Percentiles rank a stretch among this genome's conserved stretches.
These are phyloP conservation scores for Phlebiopsis gigantea DNA, from an alignment of 768 basidiomycete genomes.

Conservation along the genomic window DNA sequence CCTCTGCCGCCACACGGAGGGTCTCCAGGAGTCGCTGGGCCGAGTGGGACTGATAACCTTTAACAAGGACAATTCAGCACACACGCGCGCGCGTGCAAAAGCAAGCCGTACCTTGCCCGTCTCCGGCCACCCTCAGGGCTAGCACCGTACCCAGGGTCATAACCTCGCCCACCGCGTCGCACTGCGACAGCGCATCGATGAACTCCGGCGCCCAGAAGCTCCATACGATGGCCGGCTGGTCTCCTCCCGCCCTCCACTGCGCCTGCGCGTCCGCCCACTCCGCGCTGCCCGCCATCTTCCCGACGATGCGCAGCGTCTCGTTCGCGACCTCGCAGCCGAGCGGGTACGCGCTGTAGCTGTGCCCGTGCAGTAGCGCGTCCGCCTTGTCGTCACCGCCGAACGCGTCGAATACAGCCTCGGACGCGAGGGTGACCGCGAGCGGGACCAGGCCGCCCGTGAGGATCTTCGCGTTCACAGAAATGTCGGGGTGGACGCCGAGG, in stretches of 20 bases:
- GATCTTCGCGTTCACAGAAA: conserved; percentile 89
- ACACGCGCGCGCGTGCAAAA: no score
- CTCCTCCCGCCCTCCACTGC: conserved; percentile 44
- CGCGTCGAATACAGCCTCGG: conserved; percentile 70
- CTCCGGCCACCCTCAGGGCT: conserved; percentile 65
- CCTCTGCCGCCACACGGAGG: conserved; percentile 33
- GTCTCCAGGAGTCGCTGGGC: conserved; percentile 57
- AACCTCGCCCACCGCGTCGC: conserved; percentile 56
- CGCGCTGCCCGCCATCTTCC: conserved; percentile 40
- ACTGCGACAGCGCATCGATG: conserved; percentile 53
- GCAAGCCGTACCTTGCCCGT: conserved; percentile 45
- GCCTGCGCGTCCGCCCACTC: conserved; percentile 55
- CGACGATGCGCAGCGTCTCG: conserved; percentile 65
- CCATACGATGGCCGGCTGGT: conserved; percentile 44
- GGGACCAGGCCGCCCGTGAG: conserved; percentile 92
- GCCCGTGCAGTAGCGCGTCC: conserved; percentile 89
- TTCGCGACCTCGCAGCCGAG: conserved; percentile 91
- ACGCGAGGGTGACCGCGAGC: conserved; percentile 79
- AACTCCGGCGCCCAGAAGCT: conserved; percentile 86
- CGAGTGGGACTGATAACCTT: conserved; percentile 52
- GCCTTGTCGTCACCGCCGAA: conserved; percentile 73
- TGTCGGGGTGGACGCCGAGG: conserved; percentile 75
- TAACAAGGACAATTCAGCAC: background rate
- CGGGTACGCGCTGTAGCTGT: conserved; percentile 93
- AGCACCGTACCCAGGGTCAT: conserved; percentile 90